Conservation (phyloP, 768 basidiomycete genomes). For the Mycena olivaceomarginata region DNA sequence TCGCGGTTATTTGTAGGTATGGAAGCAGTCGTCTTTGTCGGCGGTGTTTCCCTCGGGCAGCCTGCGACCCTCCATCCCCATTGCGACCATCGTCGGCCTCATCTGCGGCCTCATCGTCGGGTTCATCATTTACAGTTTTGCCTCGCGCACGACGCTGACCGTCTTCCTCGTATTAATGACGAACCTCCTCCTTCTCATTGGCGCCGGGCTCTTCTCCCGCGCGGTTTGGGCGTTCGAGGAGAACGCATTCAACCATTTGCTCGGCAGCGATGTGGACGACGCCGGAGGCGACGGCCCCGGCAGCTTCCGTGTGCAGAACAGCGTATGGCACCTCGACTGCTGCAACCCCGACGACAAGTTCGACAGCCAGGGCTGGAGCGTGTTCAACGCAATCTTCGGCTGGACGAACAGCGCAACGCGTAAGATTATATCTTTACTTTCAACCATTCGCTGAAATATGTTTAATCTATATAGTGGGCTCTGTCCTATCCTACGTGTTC, state of each 20-base stretch:
- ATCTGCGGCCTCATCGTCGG: conserved; percentile 86
- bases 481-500: conserved; percentile 91
- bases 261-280: conserved; percentile 87
- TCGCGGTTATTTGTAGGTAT: conserved; percentile 66
- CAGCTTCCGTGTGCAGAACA: conserved; percentile 86
- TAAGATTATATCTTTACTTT: conserved; percentile 52
- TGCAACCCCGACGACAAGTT: conserved; percentile 79
- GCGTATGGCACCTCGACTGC: conserved; percentile 92
- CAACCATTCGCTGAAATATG: neutral
- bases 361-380: conserved; percentile 78
- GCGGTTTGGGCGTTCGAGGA: conserved; percentile 83
- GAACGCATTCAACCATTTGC: conserved; percentile 78
- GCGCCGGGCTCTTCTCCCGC: conserved; percentile 93
- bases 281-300: conserved; percentile 86
- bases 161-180: conserved; percentile 96
- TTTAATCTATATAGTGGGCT: conserved; percentile 71
- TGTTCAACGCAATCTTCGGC: conserved; percentile 91
- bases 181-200: conserved; percentile 93
- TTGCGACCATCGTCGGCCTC: conserved; percentile 92
- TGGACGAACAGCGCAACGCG: conserved; percentile 91
- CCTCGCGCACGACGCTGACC: conserved; percentile 83
- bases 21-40: conserved; percentile 95
- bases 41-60: conserved; percentile 92
- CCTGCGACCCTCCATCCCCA: conserved; percentile 90
- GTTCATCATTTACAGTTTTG: conserved; percentile 87